Percentiles rank a stretch among this genome's conserved stretches.
phyloP scores from a whole-genome alignment of 192 early-diverging fungal species.

The Backusella mclennaniae region DNA sequence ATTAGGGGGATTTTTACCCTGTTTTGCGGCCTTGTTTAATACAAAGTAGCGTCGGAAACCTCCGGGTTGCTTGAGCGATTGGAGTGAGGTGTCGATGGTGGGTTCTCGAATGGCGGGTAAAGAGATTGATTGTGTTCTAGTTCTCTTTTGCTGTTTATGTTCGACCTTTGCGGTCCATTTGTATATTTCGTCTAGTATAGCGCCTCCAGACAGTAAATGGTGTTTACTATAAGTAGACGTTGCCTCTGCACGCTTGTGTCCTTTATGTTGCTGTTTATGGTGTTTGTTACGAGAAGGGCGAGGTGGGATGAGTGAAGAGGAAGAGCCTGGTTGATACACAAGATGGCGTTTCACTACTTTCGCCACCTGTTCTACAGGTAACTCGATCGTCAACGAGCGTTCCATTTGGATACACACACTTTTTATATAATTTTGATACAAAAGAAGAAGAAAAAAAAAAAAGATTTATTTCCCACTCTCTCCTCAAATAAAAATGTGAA shows the following conservation, averaged over 20 bases:
- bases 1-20: slow-evolving; percentile 72
- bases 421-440: neutral
- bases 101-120: slow-evolving; percentile 17
- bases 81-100: slow-evolving; percentile 3
- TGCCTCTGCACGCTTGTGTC: slow-evolving; percentile 27
- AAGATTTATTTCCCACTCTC: neutral
- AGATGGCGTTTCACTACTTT: slow-evolving; percentile 71
- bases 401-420: slow-evolving; percentile 14
- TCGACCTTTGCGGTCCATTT: slow-evolving; percentile 81
- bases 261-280: slow-evolving; percentile 4
- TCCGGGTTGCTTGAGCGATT: slow-evolving; percentile 70
- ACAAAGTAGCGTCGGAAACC: slow-evolving; percentile 88
- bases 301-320: slow-evolving; percentile 41
- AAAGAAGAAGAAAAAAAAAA: neutral
- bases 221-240: slow-evolving; percentile 37
- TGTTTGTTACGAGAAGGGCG: slow-evolving; percentile 23
- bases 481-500: too few species aligned
- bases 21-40: slow-evolving; percentile 62
- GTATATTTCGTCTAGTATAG: slow-evolving; percentile 85
- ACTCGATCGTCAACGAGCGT: slow-evolving; percentile 35
- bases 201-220: slow-evolving; percentile 64
- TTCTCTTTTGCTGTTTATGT: slow-evolving; percentile 32
- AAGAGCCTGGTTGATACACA: slow-evolving; percentile 54
- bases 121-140: slow-evolving; percentile 35
- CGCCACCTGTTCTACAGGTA: slow-evolving; percentile 56